Base-by-base conservation (phyloP, 345 rosid species). In the Jatropha curcas region DNA sequence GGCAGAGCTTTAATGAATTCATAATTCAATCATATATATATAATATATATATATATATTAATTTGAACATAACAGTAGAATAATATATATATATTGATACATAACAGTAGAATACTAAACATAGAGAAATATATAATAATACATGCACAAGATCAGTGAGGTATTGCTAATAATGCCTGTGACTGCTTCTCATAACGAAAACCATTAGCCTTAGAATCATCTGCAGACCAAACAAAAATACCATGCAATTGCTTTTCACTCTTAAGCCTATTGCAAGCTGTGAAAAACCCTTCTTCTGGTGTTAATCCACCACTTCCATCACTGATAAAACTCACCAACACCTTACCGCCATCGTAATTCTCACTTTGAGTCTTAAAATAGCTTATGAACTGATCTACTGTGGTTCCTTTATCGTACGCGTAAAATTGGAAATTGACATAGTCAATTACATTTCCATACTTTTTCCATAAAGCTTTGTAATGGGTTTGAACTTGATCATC, bases 401-500 rank as follows among this genome's bases (percentile, higher is more conserved):
- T 28, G 0, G 58, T 66, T 11, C 41, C 69, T 33, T 46, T 10
- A 19, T 66, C 70, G 31, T 66, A 66, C n/a, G 70, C 70, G 25
- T 66, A 66, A 25, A 67, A 67, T 31, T 67, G 70, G 70, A 67
- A 67, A 37, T 50, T 67, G 43, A 67, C 70, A 50, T 31, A 67
- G 46, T 67, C 70, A 48, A 31, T 67, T 5, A 28, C 28, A 16
- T 50, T 56, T 12, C 70, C 70, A 50, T 50, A 67, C 20, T 25
- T 30, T 24, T 33, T 67, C 72, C 72, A 69, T 22, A 69, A 41
- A n/a, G 72, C 64, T 45, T 30, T 0, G 34, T 69, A 69, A 41
- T 69, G 51, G 52, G 11, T 56, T n/a, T 69, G 72, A 16, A 69
- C 72, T 69, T 56, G 52, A 6, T 27, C 52, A 20, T 69, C 31